Evolutionary conservation across 1,284 basidiomycete genomes (phyloP).

Genomic region (Sphaerobolus stellatus): DNA sequence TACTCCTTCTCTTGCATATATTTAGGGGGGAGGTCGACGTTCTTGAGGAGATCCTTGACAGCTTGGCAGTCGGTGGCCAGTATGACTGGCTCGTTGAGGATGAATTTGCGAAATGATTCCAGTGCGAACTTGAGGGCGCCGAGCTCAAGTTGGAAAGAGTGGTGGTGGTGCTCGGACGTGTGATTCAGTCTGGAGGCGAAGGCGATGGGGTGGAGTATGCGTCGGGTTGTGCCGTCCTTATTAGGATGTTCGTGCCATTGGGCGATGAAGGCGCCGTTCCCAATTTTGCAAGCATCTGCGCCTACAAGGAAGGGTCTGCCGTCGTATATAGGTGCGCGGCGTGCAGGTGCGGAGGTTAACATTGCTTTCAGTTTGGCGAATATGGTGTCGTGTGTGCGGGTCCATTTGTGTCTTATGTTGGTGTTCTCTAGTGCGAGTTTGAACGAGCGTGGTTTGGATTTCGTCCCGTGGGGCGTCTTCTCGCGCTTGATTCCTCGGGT

Average conservation of each 20-base stretch:
- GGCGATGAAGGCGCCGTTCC: not conserved
- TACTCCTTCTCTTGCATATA: not conserved
- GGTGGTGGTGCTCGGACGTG: not conserved
- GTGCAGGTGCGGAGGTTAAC: not conserved
- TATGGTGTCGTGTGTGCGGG: not conserved
- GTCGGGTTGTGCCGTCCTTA: not conserved
- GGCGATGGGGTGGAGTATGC: not conserved
- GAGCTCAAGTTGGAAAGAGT: not conserved
- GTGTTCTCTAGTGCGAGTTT: not conserved
- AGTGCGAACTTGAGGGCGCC: not conserved
- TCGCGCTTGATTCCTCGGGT: no score
- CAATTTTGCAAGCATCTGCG: not conserved
- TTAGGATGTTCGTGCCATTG: not conserved
- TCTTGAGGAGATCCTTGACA: not conserved
- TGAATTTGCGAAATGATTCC: not conserved
- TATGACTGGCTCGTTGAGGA: not conserved
- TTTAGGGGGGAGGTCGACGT: not conserved
- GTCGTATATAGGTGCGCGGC: not conserved
- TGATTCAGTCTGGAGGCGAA: not conserved
- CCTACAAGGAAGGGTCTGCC: not conserved
- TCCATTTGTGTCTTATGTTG: constrained; percentile 1
- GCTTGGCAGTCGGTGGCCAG: not conserved
- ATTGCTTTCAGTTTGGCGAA: not conserved
- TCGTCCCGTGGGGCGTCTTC: not conserved
- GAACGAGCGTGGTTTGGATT: not conserved